Percentiles rank a stretch among this genome's conserved stretches.
phyloP scores from a whole-genome alignment of 495 filamentous ascomycete genomes.

The Evansstolkia leycettana region DNA sequence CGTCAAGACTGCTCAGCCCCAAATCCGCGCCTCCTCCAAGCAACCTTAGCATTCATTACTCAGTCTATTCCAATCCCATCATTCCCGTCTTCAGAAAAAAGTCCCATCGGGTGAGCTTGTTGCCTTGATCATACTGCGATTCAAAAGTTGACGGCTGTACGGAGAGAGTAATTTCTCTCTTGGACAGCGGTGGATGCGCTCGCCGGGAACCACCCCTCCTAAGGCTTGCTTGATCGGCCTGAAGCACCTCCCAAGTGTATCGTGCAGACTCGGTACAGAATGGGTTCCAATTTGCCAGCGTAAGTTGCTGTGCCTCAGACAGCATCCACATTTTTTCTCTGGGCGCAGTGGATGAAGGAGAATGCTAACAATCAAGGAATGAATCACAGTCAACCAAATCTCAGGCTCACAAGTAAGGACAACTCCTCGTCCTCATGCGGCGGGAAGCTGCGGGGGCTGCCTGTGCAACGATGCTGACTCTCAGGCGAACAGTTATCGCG shows the following conservation, averaged over 20 bases:
- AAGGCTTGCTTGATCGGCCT: slow-evolving; percentile 33
- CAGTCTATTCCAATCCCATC: background rate
- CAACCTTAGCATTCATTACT: background rate
- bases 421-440: slow-evolving; percentile 2
- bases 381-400: slow-evolving; percentile 41
- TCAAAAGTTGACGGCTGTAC: background rate
- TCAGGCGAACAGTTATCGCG: slow-evolving; percentile 65
- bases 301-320: slow-evolving; percentile 20
- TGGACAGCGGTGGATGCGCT: slow-evolving; percentile 30
- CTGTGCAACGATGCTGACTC: slow-evolving; percentile 11
- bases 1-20: slow-evolving; percentile 25
- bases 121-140: slow-evolving; percentile 3
- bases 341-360: background rate
- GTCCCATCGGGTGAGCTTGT: no score
- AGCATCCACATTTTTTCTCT: background rate
- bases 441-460: slow-evolving; percentile 1
- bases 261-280: no score
- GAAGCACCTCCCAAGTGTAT: slow-evolving; percentile 11
- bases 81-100: slow-evolving; percentile 4
- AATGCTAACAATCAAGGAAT: slow-evolving; percentile 17
- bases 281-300: slow-evolving; percentile 51
- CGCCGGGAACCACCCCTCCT: slow-evolving; percentile 18
- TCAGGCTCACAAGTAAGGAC: slow-evolving; percentile 51
- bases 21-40: slow-evolving; percentile 13
- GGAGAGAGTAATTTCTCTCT: slow-evolving; percentile 8